phyloP scores from a whole-genome alignment of 2,329 filamentous ascomycete genomes.

The Cladosporium oxysporum region DNA sequence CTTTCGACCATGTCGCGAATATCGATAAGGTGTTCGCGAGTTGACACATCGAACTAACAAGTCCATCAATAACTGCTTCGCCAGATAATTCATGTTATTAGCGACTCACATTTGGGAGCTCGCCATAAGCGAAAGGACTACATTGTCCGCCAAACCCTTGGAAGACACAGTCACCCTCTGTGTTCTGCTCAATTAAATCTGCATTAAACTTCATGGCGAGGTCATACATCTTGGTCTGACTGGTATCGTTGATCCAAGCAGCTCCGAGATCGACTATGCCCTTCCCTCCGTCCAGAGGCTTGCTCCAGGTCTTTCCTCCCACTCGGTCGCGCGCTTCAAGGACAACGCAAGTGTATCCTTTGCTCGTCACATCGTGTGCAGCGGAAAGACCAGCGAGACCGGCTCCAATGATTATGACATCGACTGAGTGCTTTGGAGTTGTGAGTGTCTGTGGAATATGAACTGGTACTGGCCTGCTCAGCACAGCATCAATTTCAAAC shows the following conservation, averaged over 20 bases:
- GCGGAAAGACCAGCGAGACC: constrained; percentile 36
- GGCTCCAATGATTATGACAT: constrained; percentile 38
- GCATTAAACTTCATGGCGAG: constrained; percentile 46
- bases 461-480: constrained; percentile 25
- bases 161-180: constrained; percentile 47
- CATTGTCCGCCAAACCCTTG: constrained; percentile 42
- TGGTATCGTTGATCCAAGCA: constrained; percentile 62
- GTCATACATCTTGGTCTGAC: constrained; percentile 50
- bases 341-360: constrained; percentile 33
- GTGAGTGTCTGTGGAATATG: not conserved
- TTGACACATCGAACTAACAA: constrained; percentile 29
- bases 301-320: constrained; percentile 51
- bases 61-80: not conserved
- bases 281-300: constrained; percentile 35
- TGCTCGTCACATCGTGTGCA: constrained; percentile 31
- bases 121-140: constrained; percentile 39
- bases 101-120: constrained; percentile 31
- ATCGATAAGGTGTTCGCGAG: constrained; percentile 31
- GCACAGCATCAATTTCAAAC: constrained; percentile 33
- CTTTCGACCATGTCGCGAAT: constrained; percentile 43
- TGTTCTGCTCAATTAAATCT: constrained; percentile 53
- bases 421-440: constrained; percentile 22
- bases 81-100: too few relatives aligned
- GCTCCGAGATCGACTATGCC: constrained; percentile 56
- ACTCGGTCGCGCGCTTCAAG: constrained; percentile 40